Base-by-base conservation (phyloP, 2,329 filamentous ascomycete species). In the Fusarium coicis region DNA sequence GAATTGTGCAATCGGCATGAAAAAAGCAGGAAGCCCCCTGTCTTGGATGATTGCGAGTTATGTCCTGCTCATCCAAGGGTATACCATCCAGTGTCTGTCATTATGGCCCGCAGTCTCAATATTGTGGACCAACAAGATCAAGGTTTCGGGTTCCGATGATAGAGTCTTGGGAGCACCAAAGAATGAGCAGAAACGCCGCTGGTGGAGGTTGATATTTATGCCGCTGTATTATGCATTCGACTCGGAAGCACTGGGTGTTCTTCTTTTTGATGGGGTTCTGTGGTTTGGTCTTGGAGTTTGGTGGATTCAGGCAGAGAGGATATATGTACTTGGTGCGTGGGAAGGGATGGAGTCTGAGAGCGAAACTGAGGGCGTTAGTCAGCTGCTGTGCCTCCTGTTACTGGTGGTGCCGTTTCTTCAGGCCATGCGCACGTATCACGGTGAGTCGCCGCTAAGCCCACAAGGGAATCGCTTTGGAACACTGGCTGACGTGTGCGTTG, bases 271-370 rank as follows among this genome's bases (percentile, higher is more conserved):
- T 32, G 28, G 40, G 0, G 28, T 34, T 1, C 15, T 57, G 18
- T 34, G 54, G 37, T 47, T 57, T 47, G 40, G 40, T 8, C 40
- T 57, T 2, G 30, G 28, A 12, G n/a, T 36, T 1, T 55, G 36
- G 54, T 47, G 54, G 40, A 57, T 57, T 16, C 54, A 54, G 18
- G 50, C 50, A 4, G 50, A 54, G 23, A 54, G 50, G 15, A 54
- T 40, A 28, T 54, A 57, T 23, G 30, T 46, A n/a, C 40, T 26
- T 21, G n/a, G 40, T 18, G 14, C n/a, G 7, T 57, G 40, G 40
- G 40, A 34, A 18, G 30, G 54, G 10, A 49, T 57, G 40, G 40
- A 36, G 21, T 34, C 39, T n/a, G n/a, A 28, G 2, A 47, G n/a
- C 14, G 19, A 28, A 7, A 34, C 49, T 12, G 19, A 49, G 6